These are phyloP conservation scores for Pseudonitzschia multistriata DNA, from an alignment of 108 stramenopile species.

Conservation along the genomic window DNA sequence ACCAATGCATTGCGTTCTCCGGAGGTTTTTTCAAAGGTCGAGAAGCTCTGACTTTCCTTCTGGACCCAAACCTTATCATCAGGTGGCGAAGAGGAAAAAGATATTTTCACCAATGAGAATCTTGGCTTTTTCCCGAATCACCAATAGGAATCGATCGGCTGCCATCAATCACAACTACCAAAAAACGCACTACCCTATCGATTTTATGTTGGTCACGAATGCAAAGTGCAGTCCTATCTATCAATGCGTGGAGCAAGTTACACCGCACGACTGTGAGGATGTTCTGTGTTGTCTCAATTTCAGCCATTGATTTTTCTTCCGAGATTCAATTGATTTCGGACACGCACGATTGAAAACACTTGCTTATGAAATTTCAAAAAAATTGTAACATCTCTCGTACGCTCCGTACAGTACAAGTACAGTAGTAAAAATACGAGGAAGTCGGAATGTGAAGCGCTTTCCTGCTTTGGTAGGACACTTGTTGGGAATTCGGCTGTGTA, in stretches of 20 bases:
- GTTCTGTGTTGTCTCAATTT: neutral
- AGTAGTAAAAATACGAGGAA: no score
- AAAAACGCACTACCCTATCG: no score
- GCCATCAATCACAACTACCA: neutral
- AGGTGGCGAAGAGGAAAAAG: neutral
- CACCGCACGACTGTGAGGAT: neutral
- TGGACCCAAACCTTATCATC: neutral
- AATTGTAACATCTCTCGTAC: no score
- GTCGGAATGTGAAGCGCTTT: no score
- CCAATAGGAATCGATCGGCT: neutral
- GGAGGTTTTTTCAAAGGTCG: constrained; percentile 3
- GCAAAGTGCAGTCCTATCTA: neutral
- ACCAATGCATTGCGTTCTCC: neutral
- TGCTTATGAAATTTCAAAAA: no score
- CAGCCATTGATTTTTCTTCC: neutral
- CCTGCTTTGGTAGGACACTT: no score
- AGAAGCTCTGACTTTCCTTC: constrained; percentile 1
- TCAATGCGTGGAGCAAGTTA: neutral
- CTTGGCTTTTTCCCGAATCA: neutral
- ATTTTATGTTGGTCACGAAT: neutral
- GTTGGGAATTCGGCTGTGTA: no score
- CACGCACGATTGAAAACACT: neutral
- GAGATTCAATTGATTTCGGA: neutral
- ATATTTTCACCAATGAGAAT: neutral
- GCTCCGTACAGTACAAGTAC: no score